Evolutionary conservation across 2,329 filamentous ascomycete genomes (phyloP).

Genomic region (Epichloe sibirici): DNA sequence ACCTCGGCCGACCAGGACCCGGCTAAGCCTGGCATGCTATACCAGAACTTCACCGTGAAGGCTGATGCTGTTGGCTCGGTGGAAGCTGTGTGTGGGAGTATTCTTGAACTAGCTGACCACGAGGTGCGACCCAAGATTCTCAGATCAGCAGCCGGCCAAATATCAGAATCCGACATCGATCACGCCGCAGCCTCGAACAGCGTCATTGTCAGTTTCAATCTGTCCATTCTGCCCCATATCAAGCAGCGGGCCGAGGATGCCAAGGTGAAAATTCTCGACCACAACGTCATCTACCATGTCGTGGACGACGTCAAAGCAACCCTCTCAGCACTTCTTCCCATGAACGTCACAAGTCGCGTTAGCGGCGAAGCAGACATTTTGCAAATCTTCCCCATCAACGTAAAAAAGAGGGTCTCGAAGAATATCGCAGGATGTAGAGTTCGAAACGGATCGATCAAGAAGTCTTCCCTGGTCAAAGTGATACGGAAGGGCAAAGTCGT

Average conservation of each 20-base stretch:
- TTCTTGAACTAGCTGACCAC: slow-evolving; percentile 70
- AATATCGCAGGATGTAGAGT: slow-evolving; percentile 82
- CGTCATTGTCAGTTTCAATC: slow-evolving; percentile 80
- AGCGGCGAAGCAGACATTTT: slow-evolving; percentile 79
- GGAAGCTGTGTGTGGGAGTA: slow-evolving; percentile 71
- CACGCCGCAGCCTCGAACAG: slow-evolving; percentile 69
- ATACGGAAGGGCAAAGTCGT: slow-evolving; percentile 57
- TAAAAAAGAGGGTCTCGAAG: slow-evolving; percentile 57
- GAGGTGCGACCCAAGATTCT: slow-evolving; percentile 71
- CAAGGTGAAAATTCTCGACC: slow-evolving; percentile 68
- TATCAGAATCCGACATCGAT: slow-evolving; percentile 80
- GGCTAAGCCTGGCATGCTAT: slow-evolving; percentile 30
- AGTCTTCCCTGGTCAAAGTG: slow-evolving; percentile 55
- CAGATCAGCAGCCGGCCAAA: slow-evolving; percentile 61
- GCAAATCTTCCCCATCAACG: slow-evolving; percentile 71
- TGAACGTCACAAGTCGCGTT: slow-evolving; percentile 55
- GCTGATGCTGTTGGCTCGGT: slow-evolving; percentile 89
- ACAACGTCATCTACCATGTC: slow-evolving; percentile 76
- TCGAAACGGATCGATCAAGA: slow-evolving; percentile 62
- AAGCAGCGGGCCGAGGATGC: slow-evolving; percentile 54
- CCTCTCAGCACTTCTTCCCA: slow-evolving; percentile 58
- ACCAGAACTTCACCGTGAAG: slow-evolving; percentile 76
- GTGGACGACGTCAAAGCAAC: slow-evolving; percentile 58
- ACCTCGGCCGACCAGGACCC: slow-evolving; percentile 21
- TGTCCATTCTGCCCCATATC: slow-evolving; percentile 53